A percentile compares a stretch with the other conserved stretches of the same genome.
Evolutionary conservation across 768 basidiomycete species (phyloP).

Genomic region (Imleria badia): DNA sequence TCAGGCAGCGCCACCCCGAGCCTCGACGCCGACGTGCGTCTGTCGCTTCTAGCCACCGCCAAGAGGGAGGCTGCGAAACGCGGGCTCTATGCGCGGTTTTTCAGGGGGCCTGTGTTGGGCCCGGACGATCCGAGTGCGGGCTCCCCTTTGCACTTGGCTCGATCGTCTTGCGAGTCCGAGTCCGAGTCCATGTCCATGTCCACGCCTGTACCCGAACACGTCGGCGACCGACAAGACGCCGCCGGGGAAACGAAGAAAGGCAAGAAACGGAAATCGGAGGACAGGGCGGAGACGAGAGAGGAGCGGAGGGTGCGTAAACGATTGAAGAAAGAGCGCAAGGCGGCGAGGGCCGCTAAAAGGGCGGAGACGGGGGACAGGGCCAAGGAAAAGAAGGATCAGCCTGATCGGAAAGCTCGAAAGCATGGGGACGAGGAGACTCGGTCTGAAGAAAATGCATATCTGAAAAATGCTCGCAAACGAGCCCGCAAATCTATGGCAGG

Average conservation of each 20-base stretch:
- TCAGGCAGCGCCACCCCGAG: constrained; percentile 46
- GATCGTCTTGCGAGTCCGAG: neutral
- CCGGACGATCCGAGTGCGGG: constrained; percentile 33
- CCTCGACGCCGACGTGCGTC: constrained; percentile 23
- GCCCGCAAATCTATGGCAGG: constrained; percentile 7
- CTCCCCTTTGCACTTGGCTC: neutral
- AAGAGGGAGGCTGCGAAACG: constrained; percentile 78
- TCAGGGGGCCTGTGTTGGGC: constrained; percentile 69
- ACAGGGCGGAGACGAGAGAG: constrained; percentile 13
- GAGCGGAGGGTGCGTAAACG: constrained; percentile 24
- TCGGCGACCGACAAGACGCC: neutral
- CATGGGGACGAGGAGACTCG: neutral
- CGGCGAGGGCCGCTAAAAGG: constrained; percentile 16
- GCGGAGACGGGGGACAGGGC: neutral
- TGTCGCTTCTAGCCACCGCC: constrained; percentile 58
- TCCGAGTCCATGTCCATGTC: neutral
- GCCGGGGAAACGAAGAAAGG: neutral
- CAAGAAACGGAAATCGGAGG: constrained; percentile 13
- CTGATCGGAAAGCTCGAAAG: constrained; percentile 1
- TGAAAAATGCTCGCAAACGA: constrained; percentile 8
- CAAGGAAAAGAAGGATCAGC: neutral
- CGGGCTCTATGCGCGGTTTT: constrained; percentile 78
- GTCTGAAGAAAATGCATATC: neutral
- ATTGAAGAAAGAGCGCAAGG: constrained; percentile 23
- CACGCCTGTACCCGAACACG: neutral